These are phyloP conservation scores for Parsonsia alboflavescens DNA, from an alignment of 257 asterid species.

Conservation along the genomic window DNA sequence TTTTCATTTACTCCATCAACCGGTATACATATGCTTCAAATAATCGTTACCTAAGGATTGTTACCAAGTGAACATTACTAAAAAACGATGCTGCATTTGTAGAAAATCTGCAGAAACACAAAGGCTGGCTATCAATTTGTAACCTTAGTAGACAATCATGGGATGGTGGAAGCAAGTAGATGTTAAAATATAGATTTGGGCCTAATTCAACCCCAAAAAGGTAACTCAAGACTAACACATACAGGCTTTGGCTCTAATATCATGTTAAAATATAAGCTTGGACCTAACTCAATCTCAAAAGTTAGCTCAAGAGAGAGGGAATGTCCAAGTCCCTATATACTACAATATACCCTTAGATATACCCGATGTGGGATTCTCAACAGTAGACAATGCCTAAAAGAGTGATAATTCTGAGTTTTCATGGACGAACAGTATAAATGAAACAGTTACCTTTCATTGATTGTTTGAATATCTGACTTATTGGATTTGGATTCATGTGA, in stretches of 20 bases:
- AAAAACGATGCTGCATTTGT: not conserved
- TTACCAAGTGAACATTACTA: not conserved
- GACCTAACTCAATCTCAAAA: no score
- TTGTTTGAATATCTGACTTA: not conserved
- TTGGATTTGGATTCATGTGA: constrained; percentile 7
- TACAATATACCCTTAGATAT: no score
- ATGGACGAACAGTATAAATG: not conserved
- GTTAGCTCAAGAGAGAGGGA: no score
- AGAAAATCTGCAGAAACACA: not conserved
- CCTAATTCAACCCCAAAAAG: no score
- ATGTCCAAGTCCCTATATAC: no score
- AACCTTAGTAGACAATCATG: not conserved
- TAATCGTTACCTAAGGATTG: not conserved
- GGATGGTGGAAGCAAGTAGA: no score
- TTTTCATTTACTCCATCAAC: no score
- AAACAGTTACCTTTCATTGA: not conserved
- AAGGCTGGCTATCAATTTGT: not conserved
- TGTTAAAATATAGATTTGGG: no score
- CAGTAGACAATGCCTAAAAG: not conserved
- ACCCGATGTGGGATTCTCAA: no score
- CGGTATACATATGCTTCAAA: not conserved
- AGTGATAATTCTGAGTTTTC: not conserved
- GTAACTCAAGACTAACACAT: no score
- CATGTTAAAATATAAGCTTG: no score
- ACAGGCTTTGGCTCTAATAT: not conserved